Conservation (phyloP, 352 stramenopile species). For the Pythium diclinum region DNA sequence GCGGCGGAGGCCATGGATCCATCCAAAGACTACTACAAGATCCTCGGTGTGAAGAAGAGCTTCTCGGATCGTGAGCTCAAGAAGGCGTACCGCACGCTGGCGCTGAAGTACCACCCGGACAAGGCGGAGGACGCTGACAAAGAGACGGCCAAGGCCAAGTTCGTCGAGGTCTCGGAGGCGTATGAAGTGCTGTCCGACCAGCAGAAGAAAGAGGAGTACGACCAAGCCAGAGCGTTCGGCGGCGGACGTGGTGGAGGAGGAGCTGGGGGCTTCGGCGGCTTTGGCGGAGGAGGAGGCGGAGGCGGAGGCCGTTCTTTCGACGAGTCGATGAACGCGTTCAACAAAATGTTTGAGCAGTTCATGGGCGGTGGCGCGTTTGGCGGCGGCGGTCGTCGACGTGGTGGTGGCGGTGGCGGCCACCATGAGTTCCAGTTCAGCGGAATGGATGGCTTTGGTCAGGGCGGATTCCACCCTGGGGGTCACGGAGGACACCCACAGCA, state of each 20-base stretch:
- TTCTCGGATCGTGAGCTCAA: conserved; percentile 82
- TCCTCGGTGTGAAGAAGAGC: conserved; percentile 66
- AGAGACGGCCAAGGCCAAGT: conserved; percentile 86
- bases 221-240: conserved; percentile 62
- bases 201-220: conserved; percentile 88
- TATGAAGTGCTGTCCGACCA: conserved; percentile 92
- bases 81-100: conserved; percentile 86
- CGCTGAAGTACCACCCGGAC: conserved; percentile 89
- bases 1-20: conserved; percentile 45
- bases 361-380: conserved; percentile 49
- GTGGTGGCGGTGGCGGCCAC: conserved; percentile 43
- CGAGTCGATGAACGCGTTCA: conserved; percentile 68
- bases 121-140: conserved; percentile 80
- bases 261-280: conserved; percentile 29
- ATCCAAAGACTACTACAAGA: conserved; percentile 81
- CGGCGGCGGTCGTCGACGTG: conserved; percentile 29
- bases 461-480: conserved; percentile 25
- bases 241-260: conserved; percentile 26
- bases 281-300: conserved; percentile 24
- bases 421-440: conserved; percentile 78
- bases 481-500: conserved; percentile 22
- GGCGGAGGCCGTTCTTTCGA: conserved; percentile 37
- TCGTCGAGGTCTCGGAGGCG: conserved; percentile 90
- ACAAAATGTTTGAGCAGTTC: conserved; percentile 88
- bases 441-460: conserved; percentile 77